These are phyloP conservation scores for Mortierella sp. DNA, from an alignment of 371 early-diverging fungal species.

Conservation along the genomic window DNA sequence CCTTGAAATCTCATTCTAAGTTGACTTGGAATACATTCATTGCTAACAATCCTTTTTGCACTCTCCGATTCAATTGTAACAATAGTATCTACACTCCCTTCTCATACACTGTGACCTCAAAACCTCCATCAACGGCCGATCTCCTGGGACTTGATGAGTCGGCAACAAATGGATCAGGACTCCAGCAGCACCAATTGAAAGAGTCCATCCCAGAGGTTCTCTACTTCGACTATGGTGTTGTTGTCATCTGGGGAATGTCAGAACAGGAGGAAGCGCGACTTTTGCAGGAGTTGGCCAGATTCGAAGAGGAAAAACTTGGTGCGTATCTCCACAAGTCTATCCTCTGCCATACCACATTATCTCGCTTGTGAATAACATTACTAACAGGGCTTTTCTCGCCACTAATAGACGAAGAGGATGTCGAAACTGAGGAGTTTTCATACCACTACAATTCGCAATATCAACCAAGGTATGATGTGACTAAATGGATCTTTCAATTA, in stretches of 20 bases:
- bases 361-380: neutral
- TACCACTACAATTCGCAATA: slow-evolving; percentile 86
- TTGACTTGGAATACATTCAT: slow-evolving; percentile 13
- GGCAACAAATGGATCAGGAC: slow-evolving; percentile 31
- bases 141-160: slow-evolving; percentile 54
- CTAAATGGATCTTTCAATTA: neutral
- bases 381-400: slow-evolving; percentile 16
- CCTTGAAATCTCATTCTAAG: slow-evolving; percentile 11
- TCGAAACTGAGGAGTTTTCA: slow-evolving; percentile 93
- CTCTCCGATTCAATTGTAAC: neutral
- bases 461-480: slow-evolving; percentile 70
- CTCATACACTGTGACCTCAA: slow-evolving; percentile 43
- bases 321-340: neutral
- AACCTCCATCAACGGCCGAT: slow-evolving; percentile 57
- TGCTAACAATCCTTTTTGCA: neutral
- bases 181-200: slow-evolving; percentile 31
- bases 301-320: slow-evolving; percentile 67
- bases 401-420: slow-evolving; percentile 74
- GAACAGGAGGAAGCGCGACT: slow-evolving; percentile 87
- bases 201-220: slow-evolving; percentile 79
- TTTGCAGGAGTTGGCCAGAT: slow-evolving; percentile 77
- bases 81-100: slow-evolving; percentile 60
- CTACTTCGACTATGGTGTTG: slow-evolving; percentile 95
- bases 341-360: neutral
- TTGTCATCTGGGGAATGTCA: slow-evolving; percentile 96